Evolutionary conservation across 345 rosid species (phyloP), one percentile per base, ranked within the genome.

Genomic region (Boechera stricta): DNA sequence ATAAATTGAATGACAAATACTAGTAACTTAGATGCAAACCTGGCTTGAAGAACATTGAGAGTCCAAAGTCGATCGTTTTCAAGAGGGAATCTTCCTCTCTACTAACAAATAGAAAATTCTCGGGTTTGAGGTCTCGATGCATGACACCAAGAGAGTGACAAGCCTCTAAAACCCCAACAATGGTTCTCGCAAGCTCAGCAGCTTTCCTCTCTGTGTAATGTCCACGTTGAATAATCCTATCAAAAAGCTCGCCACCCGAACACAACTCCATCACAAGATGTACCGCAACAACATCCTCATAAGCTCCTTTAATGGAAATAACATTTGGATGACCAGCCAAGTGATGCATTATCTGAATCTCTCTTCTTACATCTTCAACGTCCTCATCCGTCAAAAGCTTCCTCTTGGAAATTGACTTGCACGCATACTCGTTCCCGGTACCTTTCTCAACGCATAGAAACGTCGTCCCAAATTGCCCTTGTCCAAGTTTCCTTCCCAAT

Each of bases 111-210:
- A 92, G 88, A 71, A 92, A 92, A 77, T 92, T 92, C 82, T 92
- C 97, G 0, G 97, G 98, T 80, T 92, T 92, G 64, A 92, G 91
- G 66, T 92, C 98, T 35, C 98, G 71, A 82, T 92, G 98, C 98
- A 92, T 90, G 8, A 92, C 98, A 64, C 98, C 90, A 75, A 90
- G 78, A 64, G 98, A 90, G 75, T 92, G 98, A 63, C 98, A 92
- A 53, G 98, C 86, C 77, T 92, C 90, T 59, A 92, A 85, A 77
- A 92, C 98, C 44, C 97, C 93, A 36, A 92, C 93, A 35, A 90
- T 89, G 49, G 90, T 84, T 79, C 94, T 87, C 0, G 94, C 87
- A 59, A 92, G 94, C 72, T 83, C 91, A 80, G 98, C 94, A 0
- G 98, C 98, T 75, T 90, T 86, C 79, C 90, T 85, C 82, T 92